Evolutionary conservation across 768 basidiomycete genomes (phyloP), one percentile per base, ranked within the genome.

Genomic region (Amyloporia xantha): DNA sequence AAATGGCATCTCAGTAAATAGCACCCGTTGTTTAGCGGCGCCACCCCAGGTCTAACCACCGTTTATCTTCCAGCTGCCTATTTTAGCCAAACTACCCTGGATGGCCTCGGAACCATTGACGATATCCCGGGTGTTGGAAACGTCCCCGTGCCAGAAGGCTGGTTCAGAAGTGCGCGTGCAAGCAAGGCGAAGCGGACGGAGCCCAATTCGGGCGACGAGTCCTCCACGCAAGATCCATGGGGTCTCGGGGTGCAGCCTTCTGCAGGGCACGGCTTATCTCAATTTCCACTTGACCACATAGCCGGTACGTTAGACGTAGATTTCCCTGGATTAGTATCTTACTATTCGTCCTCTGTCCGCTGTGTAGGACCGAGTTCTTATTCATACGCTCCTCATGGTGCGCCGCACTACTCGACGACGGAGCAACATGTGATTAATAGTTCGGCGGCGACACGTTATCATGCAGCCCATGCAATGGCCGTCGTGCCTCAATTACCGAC

Each of bases 91-190:
- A 79, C 79, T 59, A 84, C 76, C 48, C 69, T 90, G 51, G 83
- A 86, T 61, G 73, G 73, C 47, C 77, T 91, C 36, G 72, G 75
- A 54, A 88, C 84, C 30, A 78, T 90, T 43, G 86, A 88, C 63
- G 76, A 72, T 43, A 76, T 90, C 58, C 79, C 71, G 21, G 78
- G 77, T 43, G 72, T 89, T 52, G 80, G 81, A 36, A 79, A 84
- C 62, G 67, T 82, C 17, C 63, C 65, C 38, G 82, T 89, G 15
- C 88, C 87, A 36, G 83, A 85, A 27, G 85, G 84, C 15, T 81
- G 82, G 74, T 91, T 89, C 67, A 77, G 76, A 60, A 86, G 84
- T 64, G 86, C 88, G 41, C 81, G 87, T 42, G 73, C 82, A 46
- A 80, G 77, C 54, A 86, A 86, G 44, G 65, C 62, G 59, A 60